These are phyloP conservation scores for Boletus insuetus DNA, from an alignment of 768 basidiomycete species.

Conservation along the genomic window DNA sequence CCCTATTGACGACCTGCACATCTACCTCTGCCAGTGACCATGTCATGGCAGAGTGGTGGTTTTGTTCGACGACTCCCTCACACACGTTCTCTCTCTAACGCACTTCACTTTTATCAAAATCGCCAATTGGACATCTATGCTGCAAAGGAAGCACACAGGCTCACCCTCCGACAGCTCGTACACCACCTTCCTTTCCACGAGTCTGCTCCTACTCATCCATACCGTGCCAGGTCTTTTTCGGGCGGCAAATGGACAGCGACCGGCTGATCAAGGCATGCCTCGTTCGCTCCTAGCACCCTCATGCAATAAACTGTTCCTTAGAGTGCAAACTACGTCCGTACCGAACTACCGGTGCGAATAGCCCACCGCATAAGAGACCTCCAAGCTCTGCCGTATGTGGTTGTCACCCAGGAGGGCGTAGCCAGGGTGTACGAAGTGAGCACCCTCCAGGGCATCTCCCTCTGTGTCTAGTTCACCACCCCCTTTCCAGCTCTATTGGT, in stretches of 20 bases:
- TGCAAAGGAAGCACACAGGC: slow-evolving; percentile 61
- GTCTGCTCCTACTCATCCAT: background rate
- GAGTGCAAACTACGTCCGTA: slow-evolving; percentile 90
- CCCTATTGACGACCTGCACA: background rate
- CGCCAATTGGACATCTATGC: slow-evolving; percentile 81
- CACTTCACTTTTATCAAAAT: slow-evolving; percentile 77
- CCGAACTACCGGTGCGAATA: slow-evolving; percentile 84
- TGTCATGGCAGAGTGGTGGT: slow-evolving; percentile 24
- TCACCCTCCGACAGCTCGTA: slow-evolving; percentile 81
- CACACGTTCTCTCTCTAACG: slow-evolving; percentile 35
- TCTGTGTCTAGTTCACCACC: background rate
- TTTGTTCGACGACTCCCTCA: slow-evolving; percentile 3
- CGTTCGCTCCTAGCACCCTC: background rate
- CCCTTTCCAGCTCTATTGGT: slow-evolving; percentile 69
- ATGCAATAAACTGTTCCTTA: slow-evolving; percentile 25
- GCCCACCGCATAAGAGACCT: slow-evolving; percentile 86
- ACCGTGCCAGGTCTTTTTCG: slow-evolving; percentile 68
- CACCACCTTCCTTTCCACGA: slow-evolving; percentile 11
- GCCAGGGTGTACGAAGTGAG: slow-evolving; percentile 81
- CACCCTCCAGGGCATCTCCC: slow-evolving; percentile 2
- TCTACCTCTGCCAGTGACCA: slow-evolving; percentile 13
- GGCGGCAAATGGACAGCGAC: slow-evolving; percentile 77
- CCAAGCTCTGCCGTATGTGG: slow-evolving; percentile 81
- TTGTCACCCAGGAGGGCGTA: slow-evolving; percentile 82
- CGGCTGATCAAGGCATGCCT: slow-evolving; percentile 65